Percentiles rank a stretch among this genome's conserved stretches.
phyloP scores from a whole-genome alignment of 23 red algal genomes.

The Rhodosorus marinus region DNA sequence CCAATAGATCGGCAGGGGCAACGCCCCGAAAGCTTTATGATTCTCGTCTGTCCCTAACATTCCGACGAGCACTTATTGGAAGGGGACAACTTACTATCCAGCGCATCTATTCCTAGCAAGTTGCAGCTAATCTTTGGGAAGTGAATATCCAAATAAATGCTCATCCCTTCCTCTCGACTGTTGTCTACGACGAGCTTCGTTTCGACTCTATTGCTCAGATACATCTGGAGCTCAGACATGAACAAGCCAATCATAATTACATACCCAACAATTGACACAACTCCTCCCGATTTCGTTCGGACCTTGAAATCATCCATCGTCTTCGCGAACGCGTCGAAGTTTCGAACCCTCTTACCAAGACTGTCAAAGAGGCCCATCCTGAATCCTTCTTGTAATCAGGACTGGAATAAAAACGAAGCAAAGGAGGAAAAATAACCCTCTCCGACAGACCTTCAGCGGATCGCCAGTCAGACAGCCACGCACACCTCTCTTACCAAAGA shows the following conservation, averaged over 20 bases:
- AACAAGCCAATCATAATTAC: neutral
- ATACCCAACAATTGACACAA: neutral
- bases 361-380: no score
- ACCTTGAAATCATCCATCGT: neutral
- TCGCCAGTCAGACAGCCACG: no score
- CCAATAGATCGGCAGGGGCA: neutral
- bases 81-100: neutral
- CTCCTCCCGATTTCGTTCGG: neutral
- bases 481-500: no score
- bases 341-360: no score
- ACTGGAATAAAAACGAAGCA: no score
- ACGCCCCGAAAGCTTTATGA: neutral
- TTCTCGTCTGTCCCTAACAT: neutral
- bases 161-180: neutral
- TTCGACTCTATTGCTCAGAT: neutral
- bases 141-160: neutral
- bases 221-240: neutral
- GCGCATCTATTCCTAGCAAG: neutral
- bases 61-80: neutral
- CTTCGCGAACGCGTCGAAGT: neutral
- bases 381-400: no score
- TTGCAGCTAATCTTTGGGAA: neutral
- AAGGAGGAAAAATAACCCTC: no score
- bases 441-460: no score
- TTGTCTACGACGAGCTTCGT: neutral